phyloP scores from a whole-genome alignment of 2,329 filamentous ascomycete genomes.

The Stagonosporopsis rhizophila region DNA sequence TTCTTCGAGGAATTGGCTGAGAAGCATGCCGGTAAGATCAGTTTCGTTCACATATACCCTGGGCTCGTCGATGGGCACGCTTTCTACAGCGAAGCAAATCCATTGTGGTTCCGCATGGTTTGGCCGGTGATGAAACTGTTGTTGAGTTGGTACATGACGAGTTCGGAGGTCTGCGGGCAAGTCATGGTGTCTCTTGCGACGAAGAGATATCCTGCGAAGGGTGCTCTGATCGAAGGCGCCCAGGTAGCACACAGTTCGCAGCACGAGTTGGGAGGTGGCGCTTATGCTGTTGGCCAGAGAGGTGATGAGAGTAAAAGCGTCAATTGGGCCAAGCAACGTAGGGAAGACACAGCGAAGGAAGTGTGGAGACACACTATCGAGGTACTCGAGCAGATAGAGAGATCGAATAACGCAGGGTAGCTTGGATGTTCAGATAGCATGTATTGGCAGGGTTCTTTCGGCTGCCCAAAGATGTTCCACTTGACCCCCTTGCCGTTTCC shows the following conservation, averaged over 20 bases:
- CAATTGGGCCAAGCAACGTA: slow-evolving; percentile 29
- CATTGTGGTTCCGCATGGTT: slow-evolving; percentile 39
- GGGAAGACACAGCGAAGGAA: slow-evolving; percentile 34
- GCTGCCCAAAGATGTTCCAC: background rate
- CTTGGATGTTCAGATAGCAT: background rate
- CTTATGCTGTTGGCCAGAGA: slow-evolving; percentile 35
- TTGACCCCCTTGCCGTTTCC: too few relatives aligned
- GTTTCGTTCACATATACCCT: slow-evolving; percentile 44
- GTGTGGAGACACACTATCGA: slow-evolving; percentile 45
- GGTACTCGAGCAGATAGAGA: slow-evolving; percentile 28
- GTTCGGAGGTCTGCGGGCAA: slow-evolving; percentile 38
- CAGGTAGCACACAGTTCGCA: slow-evolving; percentile 28
- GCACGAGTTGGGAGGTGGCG: slow-evolving; percentile 33
- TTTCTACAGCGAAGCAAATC: slow-evolving; percentile 34
- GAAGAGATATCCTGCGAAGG: slow-evolving; percentile 31
- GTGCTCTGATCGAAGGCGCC: background rate
- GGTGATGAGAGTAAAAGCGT: slow-evolving; percentile 29
- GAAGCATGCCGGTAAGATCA: slow-evolving; percentile 31
- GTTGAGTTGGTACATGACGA: slow-evolving; percentile 30
- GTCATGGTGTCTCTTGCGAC: slow-evolving; percentile 43
- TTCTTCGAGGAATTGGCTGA: slow-evolving; percentile 36
- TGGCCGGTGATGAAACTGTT: slow-evolving; percentile 38
- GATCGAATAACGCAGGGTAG: background rate
- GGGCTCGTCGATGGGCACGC: slow-evolving; percentile 43
- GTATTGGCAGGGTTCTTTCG: too few relatives aligned